phyloP scores from a whole-genome alignment of 805 yeast genomes.

The Candida sonorensis region DNA sequence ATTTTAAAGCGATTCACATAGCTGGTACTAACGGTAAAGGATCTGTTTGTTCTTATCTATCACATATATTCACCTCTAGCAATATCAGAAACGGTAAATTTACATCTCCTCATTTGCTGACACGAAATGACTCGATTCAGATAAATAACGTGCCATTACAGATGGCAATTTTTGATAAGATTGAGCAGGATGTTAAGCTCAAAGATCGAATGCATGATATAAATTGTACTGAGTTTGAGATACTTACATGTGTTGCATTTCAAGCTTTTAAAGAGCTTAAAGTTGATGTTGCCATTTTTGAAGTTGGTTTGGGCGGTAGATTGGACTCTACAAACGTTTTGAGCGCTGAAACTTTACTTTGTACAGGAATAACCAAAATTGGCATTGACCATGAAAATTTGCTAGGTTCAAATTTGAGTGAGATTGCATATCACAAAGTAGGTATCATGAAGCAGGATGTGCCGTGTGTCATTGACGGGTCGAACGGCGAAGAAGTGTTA shows the following conservation, averaged over 20 bases:
- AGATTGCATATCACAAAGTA: constrained; percentile 76
- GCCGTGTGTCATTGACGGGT: constrained; percentile 66
- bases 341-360: constrained; percentile 36
- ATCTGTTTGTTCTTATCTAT: constrained; percentile 76
- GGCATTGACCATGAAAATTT: constrained; percentile 80
- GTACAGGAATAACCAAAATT: constrained; percentile 73
- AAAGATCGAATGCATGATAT: constrained; percentile 36
- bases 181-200: constrained; percentile 34
- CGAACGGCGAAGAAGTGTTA: constrained; percentile 49
- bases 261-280: constrained; percentile 54
- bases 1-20: constrained; percentile 68
- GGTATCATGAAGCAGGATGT: constrained; percentile 67
- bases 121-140: constrained; percentile 68
- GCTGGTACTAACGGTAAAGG: constrained; percentile 99
- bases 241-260: constrained; percentile 80
- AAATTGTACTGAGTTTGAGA: constrained; percentile 83
- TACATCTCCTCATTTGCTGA: constrained; percentile 80
- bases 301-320: constrained; percentile 91
- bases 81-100: constrained; percentile 62
- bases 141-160: constrained; percentile 57
- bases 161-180: constrained; percentile 34
- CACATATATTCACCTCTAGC: constrained; percentile 50
- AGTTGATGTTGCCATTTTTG: constrained; percentile 77
- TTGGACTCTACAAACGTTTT: constrained; percentile 84
- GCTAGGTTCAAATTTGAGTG: constrained; percentile 56